Evolutionary conservation across 1,284 basidiomycete genomes (phyloP).

Genomic region (Cutaneotrichosporon sp.): DNA sequence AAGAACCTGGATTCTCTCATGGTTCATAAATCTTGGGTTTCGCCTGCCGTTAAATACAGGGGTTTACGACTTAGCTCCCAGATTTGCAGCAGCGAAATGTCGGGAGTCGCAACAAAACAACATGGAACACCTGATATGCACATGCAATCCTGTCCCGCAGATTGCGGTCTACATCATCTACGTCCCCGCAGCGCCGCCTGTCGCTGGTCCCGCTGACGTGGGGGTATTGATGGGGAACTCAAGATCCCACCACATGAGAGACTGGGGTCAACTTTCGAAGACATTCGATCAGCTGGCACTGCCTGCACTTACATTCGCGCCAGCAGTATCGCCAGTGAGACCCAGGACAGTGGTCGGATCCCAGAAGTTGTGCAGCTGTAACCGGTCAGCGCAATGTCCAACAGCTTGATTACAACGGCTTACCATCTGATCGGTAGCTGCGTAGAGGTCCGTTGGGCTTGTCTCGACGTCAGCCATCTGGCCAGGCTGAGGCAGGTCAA

Average conservation of each 20-base stretch:
- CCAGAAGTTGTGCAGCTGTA: constrained; percentile 15
- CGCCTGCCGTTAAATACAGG: too few species aligned
- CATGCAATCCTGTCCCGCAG: too few species aligned
- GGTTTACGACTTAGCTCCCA: too few species aligned
- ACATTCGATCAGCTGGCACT: neutral
- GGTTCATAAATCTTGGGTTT: too few species aligned
- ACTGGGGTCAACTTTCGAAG: neutral
- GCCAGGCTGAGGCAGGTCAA: neutral
- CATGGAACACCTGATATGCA: too few species aligned
- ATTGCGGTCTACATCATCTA: too few species aligned
- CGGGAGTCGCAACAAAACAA: too few species aligned
- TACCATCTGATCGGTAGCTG: constrained; percentile 3
- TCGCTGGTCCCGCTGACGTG: neutral
- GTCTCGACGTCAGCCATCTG: neutral
- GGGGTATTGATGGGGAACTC: constrained; percentile 1
- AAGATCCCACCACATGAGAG: constrained; percentile 8
- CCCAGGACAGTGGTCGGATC: constrained; percentile 7
- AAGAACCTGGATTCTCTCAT: too few species aligned
- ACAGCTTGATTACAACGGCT: neutral
- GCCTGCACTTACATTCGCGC: neutral
- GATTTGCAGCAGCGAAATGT: too few species aligned
- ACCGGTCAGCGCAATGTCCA: too few species aligned
- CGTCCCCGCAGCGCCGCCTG: neutral
- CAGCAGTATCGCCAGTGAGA: neutral
- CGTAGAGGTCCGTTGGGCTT: neutral